These are phyloP conservation scores for Rhodotorula mucilaginosa DNA, from an alignment of 1,284 basidiomycete species.

Conservation along the genomic window DNA sequence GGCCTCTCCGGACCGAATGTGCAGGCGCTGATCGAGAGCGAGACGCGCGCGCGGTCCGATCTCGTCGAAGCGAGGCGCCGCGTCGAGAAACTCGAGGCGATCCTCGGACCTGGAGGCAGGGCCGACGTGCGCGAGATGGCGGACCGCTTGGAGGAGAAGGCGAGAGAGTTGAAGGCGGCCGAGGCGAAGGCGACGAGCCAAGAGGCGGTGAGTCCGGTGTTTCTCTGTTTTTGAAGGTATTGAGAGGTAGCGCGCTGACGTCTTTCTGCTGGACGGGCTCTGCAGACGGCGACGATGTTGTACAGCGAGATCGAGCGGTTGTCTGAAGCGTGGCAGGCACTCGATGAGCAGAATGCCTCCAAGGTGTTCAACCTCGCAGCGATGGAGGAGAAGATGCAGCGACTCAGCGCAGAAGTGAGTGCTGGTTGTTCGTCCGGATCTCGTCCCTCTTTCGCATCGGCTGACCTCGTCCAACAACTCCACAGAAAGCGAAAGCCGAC, in stretches of 20 bases:
- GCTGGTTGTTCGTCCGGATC: too few relatives aligned
- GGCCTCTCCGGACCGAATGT: conserved; percentile 18
- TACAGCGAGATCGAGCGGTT: conserved; percentile 84
- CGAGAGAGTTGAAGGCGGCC: conserved; percentile 62
- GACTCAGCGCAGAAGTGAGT: conserved; percentile 50
- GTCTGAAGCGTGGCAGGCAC: conserved; percentile 79
- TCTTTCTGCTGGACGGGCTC: too few relatives aligned
- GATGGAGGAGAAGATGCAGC: conserved; percentile 69
- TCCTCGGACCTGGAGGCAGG: conserved; percentile 60
- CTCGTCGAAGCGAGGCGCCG: conserved; percentile 53
- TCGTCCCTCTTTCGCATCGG: not conserved
- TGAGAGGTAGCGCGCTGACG: not conserved
- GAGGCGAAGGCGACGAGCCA: conserved; percentile 53
- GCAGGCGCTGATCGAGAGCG: conserved; percentile 47
- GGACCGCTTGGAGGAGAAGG: conserved; percentile 61
- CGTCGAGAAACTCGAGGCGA: conserved; percentile 61
- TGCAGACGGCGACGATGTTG: conserved; percentile 68
- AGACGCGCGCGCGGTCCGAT: conserved; percentile 59
- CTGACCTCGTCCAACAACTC: conserved; percentile 36
- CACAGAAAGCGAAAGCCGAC: conserved; percentile 82
- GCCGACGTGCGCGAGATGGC: conserved; percentile 58
- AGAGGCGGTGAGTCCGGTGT: conserved; percentile 49
- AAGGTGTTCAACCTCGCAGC: conserved; percentile 78
- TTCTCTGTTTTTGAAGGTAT: not conserved
- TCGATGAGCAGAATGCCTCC: conserved; percentile 76